These are phyloP conservation scores for Citrullus mucosospermus DNA, from an alignment of 306 rosid species.

Conservation along the genomic window DNA sequence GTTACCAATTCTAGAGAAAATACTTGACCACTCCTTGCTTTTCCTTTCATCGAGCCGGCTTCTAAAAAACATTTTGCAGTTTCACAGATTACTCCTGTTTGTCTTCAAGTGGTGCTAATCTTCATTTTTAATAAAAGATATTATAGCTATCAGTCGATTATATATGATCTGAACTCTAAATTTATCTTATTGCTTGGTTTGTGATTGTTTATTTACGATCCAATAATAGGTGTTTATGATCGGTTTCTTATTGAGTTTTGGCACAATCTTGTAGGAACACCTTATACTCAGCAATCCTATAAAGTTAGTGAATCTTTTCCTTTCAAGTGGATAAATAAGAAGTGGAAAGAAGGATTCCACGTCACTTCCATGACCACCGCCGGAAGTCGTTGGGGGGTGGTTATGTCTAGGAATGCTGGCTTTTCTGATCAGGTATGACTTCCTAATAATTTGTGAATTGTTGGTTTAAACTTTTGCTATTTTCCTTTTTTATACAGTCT, in stretches of 20 bases:
- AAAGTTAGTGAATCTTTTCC: conserved; percentile 91
- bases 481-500: not conserved
- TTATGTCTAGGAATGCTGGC: conserved; percentile 93
- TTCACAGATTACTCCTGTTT: not conserved
- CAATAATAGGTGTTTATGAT: not conserved
- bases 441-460: not conserved
- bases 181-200: not conserved
- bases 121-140: not conserved
- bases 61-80: not conserved
- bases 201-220: not conserved
- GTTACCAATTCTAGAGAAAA: not conserved
- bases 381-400: conserved; percentile 93
- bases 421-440: conserved; percentile 71
- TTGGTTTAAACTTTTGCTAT: conserved; percentile 4
- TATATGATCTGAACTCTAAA: not conserved
- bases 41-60: not conserved
- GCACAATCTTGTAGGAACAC: conserved; percentile 43
- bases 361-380: conserved; percentile 96
- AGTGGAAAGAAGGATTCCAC: conserved; percentile 96
- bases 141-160: not conserved
- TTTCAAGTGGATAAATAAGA: conserved; percentile 88
- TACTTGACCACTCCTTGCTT: not conserved
- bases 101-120: not conserved
- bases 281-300: conserved; percentile 84
- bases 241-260: not conserved